A percentile compares a stretch with the other conserved stretches of the same genome.
Conservation (phyloP, 768 basidiomycete genomes). For the Suillus americanus region DNA sequence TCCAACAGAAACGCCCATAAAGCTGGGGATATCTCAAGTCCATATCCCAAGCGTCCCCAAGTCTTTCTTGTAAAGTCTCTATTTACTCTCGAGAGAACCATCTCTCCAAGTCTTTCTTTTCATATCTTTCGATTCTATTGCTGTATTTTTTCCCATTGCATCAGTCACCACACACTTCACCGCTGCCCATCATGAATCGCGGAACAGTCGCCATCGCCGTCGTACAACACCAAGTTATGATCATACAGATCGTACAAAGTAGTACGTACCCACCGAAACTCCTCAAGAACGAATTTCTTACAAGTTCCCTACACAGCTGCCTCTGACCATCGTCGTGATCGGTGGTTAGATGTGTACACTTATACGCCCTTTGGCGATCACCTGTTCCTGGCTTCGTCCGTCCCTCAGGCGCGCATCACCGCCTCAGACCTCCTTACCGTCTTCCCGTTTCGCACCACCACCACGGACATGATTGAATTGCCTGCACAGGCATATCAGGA, state of each 20-base stretch:
- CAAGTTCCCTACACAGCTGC: constrained; percentile 33
- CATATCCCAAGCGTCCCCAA: constrained; percentile 3
- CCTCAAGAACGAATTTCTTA: constrained; percentile 9
- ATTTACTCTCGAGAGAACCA: background rate
- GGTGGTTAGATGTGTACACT: constrained; percentile 64
- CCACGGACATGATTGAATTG: constrained; percentile 63
- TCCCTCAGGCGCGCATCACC: constrained; percentile 63
- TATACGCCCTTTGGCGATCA: constrained; percentile 65
- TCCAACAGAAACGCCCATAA: constrained; percentile 15
- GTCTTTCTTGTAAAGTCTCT: background rate
- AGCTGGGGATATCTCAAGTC: constrained; percentile 7
- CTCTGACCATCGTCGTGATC: constrained; percentile 46
- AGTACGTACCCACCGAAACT: constrained; percentile 21
- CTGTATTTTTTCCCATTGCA: constrained; percentile 25
- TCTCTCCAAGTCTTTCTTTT: constrained; percentile 2
- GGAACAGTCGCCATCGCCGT: constrained; percentile 68
- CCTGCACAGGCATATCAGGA: constrained; percentile 58
- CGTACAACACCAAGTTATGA: constrained; percentile 64
- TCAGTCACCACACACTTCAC: constrained; percentile 7
- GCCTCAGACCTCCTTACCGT: constrained; percentile 58
- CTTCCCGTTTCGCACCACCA: constrained; percentile 42
- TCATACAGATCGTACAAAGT: constrained; percentile 55
- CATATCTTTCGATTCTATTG: constrained; percentile 1
- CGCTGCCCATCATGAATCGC: constrained; percentile 41
- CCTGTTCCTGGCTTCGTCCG: constrained; percentile 60